phyloP scores from a whole-genome alignment of 192 early-diverging fungal species.

The Backusella tuberculispora region DNA sequence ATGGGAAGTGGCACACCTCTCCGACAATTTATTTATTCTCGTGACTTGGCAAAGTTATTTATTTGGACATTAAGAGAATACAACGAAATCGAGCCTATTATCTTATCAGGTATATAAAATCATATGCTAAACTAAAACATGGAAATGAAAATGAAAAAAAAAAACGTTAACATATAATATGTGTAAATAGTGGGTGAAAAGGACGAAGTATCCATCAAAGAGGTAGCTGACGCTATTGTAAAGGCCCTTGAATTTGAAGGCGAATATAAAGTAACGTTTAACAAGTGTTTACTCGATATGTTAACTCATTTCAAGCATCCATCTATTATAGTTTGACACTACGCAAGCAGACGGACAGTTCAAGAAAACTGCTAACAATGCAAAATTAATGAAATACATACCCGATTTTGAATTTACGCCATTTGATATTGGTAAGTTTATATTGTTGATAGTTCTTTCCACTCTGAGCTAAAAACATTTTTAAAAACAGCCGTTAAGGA shows the following conservation, averaged over 20 bases:
- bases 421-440: constrained; percentile 62
- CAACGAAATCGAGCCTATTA: constrained; percentile 76
- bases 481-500: constrained; percentile 56
- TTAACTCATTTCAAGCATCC: background rate
- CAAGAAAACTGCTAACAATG: constrained; percentile 86
- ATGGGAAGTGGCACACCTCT: constrained; percentile 72
- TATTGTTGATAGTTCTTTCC: background rate
- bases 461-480: background rate
- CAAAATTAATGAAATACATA: constrained; percentile 66
- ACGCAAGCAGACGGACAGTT: constrained; percentile 75
- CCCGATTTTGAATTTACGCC: constrained; percentile 81
- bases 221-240: constrained; percentile 74
- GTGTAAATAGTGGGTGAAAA: constrained; percentile 63
- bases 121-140: background rate
- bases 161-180: background rate
- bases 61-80: constrained; percentile 81
- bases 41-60: constrained; percentile 77
- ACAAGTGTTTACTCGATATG: background rate
- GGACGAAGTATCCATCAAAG: constrained; percentile 76
- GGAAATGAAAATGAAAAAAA: background rate
- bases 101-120: constrained; percentile 66
- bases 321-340: constrained; percentile 61
- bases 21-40: constrained; percentile 85
- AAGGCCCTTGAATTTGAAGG: constrained; percentile 69
- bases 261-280: constrained; percentile 43